A percentile compares a stretch with the other conserved stretches of the same genome.
These are phyloP conservation scores for Pseudogymnoascus sp. DNA, from an alignment of 2,329 filamentous ascomycete genomes.

Conservation along the genomic window DNA sequence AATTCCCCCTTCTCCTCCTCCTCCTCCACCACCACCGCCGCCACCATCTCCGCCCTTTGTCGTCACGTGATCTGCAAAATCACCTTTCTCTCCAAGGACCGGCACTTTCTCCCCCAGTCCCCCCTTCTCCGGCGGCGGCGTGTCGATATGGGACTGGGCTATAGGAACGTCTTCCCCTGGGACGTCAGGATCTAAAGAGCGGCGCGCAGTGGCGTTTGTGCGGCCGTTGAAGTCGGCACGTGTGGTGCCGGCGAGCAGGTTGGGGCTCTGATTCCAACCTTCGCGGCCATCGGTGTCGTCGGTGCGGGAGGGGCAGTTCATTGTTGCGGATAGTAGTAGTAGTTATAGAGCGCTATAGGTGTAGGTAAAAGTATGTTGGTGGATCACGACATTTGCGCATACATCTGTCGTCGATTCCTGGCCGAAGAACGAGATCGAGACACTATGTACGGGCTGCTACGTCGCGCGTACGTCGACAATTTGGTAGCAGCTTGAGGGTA, in stretches of 20 bases:
- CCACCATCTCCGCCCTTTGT: not conserved
- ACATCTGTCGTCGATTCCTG: not conserved
- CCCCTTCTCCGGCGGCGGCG: not conserved
- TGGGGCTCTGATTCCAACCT: constrained; percentile 52
- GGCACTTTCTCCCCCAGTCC: not conserved
- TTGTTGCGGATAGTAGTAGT: constrained; percentile 26
- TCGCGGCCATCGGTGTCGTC: constrained; percentile 42
- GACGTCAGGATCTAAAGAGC: not conserved
- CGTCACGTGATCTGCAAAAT: not conserved
- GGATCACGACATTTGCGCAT: not conserved
- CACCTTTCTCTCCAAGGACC: not conserved
- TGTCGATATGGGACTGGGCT: not conserved
- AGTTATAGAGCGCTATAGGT: not conserved
- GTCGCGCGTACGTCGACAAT: not conserved
- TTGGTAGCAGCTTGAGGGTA: not conserved
- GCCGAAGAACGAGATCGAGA: not conserved
- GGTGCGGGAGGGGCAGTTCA: constrained; percentile 56
- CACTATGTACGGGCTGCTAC: not conserved
- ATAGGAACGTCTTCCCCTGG: not conserved
- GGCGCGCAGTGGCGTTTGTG: constrained; percentile 38
- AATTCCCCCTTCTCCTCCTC: not conserved
- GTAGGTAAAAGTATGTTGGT: not conserved
- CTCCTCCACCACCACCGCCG: not conserved
- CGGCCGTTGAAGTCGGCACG: constrained; percentile 50
- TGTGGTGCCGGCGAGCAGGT: constrained; percentile 42